Base-by-base conservation (phyloP, 495 filamentous ascomycete genomes). In the Neurospora sp. region DNA sequence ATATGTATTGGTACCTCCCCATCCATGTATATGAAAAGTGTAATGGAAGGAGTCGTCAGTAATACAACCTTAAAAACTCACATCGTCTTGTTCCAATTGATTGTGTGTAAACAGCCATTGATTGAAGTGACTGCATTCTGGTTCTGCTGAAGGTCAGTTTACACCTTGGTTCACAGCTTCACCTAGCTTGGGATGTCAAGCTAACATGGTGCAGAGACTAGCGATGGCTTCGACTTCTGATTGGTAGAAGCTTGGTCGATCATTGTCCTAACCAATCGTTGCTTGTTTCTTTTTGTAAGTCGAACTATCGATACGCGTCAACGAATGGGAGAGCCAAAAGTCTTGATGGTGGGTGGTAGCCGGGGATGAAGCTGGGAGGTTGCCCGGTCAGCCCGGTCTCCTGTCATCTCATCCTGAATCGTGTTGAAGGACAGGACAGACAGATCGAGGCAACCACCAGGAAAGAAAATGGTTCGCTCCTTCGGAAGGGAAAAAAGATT, bases 1-100 rank as follows among this genome's bases (percentile, higher is more conserved):
- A 69, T 73, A 31, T 41, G 61, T 68, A 42, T 73, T 59, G 61
- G 69, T 76, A 76, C 53, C 53, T 66, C 53, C 53, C 53, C 40
- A 46, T 68, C 75, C 72, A 69, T 79, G 79, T 81, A 79, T 78
- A 81, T 80, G 78, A 80, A 66, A 66, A 77, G 71, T 81, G 79
- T 81, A 81, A 81, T 81, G 77, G 79, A 77, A 76, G 75, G 73
- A 75, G 76, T 76, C 72, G 69, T 61, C 53, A 66, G 53, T 66
- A 66, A 66, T 66, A 66, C 53, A 66, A 66, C 53, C 53, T 66
- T 66, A 0, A 66, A 61, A 66, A 35, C 53, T 16, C 27, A 9
- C 53, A 4, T 7, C 27, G 6, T 18, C 27, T 35, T 35, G 11
- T 59, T 35, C 27, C 53, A 66, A 66, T 66, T 66, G 53, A 35